Base-by-base conservation (phyloP, 1,284 basidiomycete species). In the Leccinum pachyderme region DNA sequence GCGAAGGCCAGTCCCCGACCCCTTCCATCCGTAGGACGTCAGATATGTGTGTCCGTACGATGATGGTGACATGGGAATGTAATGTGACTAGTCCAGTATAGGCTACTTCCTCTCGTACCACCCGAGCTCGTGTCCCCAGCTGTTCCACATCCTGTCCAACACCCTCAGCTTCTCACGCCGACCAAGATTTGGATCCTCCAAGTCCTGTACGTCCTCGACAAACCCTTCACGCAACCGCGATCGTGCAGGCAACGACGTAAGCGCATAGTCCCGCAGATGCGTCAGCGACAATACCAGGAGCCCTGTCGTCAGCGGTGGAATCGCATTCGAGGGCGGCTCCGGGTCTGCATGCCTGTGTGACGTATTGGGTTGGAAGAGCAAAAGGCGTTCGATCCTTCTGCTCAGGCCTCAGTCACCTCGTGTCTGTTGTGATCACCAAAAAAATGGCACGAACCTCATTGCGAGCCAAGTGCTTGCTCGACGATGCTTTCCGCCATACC, bases 71-170 rank as follows among this genome's bases (percentile, higher is more conserved):
- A 39, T 39, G 18, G 18, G 18, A 18, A 18, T 18, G 18, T 18
- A 18, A 18, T 18, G 18, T 18, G 18, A 18, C 18, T 18, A 18
- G 18, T 18, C 18, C 18, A 18, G 18, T 18, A 18, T 18, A 18
- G 18, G 7, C 12, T 24, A 41, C 29, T 47, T 18, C 46, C 25
- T 56, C 33, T 61, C 59, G 18, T 68, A 65, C 87, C 86, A 88
- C 25, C 81, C 83, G 6, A 89, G 73, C 28, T 76, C 68, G 11
- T 65, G 71, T 1, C 88, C 84, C 93, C 93, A 97, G 56, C 83
- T 87, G 59, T 89, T 83, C 94, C 94, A 97, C 85, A 97, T 96
- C 61, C 94, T 76, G 59, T 94, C 85, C 5, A 97, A 78, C 5
- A 95, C 87, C 49, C 78, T 73, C 63, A 91, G 69, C 72, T 94